These are phyloP conservation scores for Fusarium globosum DNA, from an alignment of 2,329 filamentous ascomycete genomes.

Conservation along the genomic window DNA sequence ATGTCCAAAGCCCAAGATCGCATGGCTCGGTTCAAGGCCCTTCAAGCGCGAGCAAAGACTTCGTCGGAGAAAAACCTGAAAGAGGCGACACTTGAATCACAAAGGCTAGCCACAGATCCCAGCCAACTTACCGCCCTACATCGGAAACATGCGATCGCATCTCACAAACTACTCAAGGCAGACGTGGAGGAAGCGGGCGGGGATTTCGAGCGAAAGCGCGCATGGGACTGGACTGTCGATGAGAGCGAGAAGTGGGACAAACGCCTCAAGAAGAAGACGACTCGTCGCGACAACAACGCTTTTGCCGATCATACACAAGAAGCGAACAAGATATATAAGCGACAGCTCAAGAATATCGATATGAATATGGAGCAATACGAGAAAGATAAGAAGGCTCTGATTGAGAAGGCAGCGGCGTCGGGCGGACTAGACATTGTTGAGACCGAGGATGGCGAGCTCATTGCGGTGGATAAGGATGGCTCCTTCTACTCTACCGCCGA, in stretches of 20 bases:
- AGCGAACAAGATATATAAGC: conserved; percentile 92
- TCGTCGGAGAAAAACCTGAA: conserved; percentile 81
- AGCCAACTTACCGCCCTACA: conserved; percentile 80
- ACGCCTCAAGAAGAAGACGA: conserved; percentile 85
- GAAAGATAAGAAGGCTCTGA: conserved; percentile 83
- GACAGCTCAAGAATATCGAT: conserved; percentile 81
- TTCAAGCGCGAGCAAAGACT: conserved; percentile 82
- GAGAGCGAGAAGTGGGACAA: conserved; percentile 95
- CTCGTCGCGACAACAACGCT: conserved; percentile 83
- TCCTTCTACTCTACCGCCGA: conserved; percentile 92
- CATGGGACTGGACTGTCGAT: conserved; percentile 98
- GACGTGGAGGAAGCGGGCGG: conserved; percentile 86
- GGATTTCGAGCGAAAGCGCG: conserved; percentile 96
- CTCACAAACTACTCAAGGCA: conserved; percentile 92
- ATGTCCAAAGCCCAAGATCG: conserved; percentile 70
- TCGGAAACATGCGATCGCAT: conserved; percentile 86
- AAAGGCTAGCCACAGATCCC: conserved; percentile 81
- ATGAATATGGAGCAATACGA: conserved; percentile 88
- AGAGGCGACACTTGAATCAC: conserved; percentile 85
- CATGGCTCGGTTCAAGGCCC: conserved; percentile 84
- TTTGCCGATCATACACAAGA: conserved; percentile 92
- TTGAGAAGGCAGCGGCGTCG: conserved; percentile 84
- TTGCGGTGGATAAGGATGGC: conserved; percentile 91
- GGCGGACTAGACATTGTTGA: conserved; percentile 94
- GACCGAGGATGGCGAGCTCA: conserved; percentile 92